Evolutionary conservation across 139 green algal genomes (phyloP).

Genomic region (Micractinium conductrix): DNA sequence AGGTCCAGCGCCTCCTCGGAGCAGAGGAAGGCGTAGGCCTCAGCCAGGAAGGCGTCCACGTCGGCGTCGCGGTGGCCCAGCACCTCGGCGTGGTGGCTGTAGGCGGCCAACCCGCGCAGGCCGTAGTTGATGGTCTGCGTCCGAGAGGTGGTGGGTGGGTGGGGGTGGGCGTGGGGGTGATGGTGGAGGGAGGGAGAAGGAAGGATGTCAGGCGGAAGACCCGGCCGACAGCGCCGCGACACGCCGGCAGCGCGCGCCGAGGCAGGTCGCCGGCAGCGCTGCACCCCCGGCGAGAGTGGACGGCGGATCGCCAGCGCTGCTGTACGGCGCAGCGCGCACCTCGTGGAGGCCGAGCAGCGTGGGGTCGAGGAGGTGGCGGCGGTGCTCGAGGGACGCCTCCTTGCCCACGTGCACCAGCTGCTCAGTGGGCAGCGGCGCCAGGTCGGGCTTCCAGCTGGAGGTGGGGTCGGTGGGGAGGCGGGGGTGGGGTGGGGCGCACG

Average conservation of each 20-base stretch:
- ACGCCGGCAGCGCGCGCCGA: too few relatives aligned
- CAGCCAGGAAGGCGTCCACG: slow-evolving; percentile 58
- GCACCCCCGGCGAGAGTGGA: too few relatives aligned
- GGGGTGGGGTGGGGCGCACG: too few relatives aligned
- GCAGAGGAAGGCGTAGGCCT: slow-evolving; percentile 48
- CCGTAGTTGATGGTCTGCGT: slow-evolving; percentile 66
- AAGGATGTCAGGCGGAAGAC: too few relatives aligned
- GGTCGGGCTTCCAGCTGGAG: slow-evolving; percentile 38
- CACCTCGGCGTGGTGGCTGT: slow-evolving; percentile 69
- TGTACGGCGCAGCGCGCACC: slow-evolving; percentile 54
- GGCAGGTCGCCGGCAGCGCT: too few relatives aligned
- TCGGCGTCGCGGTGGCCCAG: slow-evolving; percentile 49
- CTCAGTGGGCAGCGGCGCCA: slow-evolving; percentile 27
- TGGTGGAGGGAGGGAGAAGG: too few relatives aligned
- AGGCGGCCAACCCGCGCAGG: slow-evolving; percentile 72
- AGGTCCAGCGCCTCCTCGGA: slow-evolving; percentile 3
- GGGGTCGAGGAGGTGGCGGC: slow-evolving; percentile 30
- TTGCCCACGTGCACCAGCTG: slow-evolving; percentile 53
- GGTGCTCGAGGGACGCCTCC: slow-evolving; percentile 44
- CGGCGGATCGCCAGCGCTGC: too few relatives aligned
- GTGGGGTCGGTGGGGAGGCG: background rate
- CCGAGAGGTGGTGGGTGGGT: background rate
- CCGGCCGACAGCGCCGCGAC: too few relatives aligned
- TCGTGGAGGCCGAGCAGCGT: slow-evolving; percentile 68
- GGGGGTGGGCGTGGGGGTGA: background rate